Percentiles rank a stretch among this genome's conserved stretches.
These are phyloP conservation scores for Russula griseocarnosa DNA, from an alignment of 768 basidiomycete species.

Conservation along the genomic window DNA sequence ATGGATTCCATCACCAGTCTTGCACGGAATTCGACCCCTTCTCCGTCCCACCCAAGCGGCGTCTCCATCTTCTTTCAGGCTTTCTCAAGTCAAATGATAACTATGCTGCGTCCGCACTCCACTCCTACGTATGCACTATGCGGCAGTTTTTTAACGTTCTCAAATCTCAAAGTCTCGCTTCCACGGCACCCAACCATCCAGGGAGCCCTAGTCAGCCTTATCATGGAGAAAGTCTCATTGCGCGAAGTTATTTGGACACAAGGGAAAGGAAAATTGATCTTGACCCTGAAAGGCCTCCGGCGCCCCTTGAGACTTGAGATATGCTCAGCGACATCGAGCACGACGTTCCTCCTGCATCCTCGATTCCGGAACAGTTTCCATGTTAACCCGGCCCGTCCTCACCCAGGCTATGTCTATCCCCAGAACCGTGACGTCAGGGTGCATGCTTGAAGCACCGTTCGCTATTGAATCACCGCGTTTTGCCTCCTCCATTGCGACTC, in stretches of 20 bases:
- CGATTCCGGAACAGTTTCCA: constrained; percentile 6
- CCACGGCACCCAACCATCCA: constrained; percentile 23
- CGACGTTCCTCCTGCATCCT: constrained; percentile 8
- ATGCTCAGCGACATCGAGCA: constrained; percentile 25
- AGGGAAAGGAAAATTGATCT: constrained; percentile 26
- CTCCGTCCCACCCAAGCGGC: constrained; percentile 20
- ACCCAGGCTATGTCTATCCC: neutral
- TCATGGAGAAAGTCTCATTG: constrained; percentile 22
- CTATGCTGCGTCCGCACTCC: constrained; percentile 25
- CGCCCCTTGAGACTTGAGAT: constrained; percentile 26
- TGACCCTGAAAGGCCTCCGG: constrained; percentile 13
- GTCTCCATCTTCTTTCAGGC: constrained; percentile 26
- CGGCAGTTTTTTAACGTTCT: too few species aligned
- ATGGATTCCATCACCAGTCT: constrained; percentile 15
- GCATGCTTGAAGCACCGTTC: constrained; percentile 25
- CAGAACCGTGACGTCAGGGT: constrained; percentile 3
- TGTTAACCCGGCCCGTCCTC: constrained; percentile 5
- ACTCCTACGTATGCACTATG: constrained; percentile 28
- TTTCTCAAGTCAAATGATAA: constrained; percentile 23
- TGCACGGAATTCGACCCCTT: constrained; percentile 18
- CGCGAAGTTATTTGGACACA: constrained; percentile 26
- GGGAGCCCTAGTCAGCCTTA: constrained; percentile 19
- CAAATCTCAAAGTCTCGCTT: constrained; percentile 28
- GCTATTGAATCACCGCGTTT: constrained; percentile 16
- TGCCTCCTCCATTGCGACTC: constrained; percentile 11